Evolutionary conservation across 257 asterid species (phyloP).

Genomic region (Fraxinus americana): DNA sequence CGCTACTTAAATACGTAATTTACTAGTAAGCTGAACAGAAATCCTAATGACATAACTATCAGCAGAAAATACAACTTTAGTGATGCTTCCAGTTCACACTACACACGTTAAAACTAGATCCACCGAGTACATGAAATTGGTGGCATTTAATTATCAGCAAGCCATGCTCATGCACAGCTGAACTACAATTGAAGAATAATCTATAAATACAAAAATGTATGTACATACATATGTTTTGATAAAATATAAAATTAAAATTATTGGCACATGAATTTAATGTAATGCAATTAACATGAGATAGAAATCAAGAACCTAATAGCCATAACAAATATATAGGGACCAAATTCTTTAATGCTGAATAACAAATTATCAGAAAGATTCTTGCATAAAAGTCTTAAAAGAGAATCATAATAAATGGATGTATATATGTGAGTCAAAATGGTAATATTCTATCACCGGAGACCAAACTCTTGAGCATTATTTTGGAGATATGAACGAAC

Average conservation of each 20-base stretch:
- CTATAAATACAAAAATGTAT: background rate
- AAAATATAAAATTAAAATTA: background rate
- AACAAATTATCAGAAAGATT: no score
- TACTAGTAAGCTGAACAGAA: background rate
- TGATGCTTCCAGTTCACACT: background rate
- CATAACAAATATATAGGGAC: background rate
- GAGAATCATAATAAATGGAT: background rate
- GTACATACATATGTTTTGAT: background rate
- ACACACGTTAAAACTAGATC: background rate
- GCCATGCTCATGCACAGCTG: background rate
- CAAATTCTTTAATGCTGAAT: background rate
- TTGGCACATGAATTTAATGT: background rate
- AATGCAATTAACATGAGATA: background rate
- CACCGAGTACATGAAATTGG: background rate
- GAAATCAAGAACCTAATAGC: background rate
- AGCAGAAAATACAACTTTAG: background rate
- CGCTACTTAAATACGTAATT: background rate
- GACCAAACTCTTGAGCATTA: background rate
- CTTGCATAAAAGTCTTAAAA: background rate
- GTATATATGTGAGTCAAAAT: no score
- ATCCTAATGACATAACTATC: background rate
- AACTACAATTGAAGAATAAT: background rate
- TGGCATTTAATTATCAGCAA: background rate
- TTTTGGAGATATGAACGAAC: background rate
- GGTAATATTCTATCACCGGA: background rate